Conservation (phyloP, 352 stramenopile genomes). For the Globisporangium alternatum region DNA sequence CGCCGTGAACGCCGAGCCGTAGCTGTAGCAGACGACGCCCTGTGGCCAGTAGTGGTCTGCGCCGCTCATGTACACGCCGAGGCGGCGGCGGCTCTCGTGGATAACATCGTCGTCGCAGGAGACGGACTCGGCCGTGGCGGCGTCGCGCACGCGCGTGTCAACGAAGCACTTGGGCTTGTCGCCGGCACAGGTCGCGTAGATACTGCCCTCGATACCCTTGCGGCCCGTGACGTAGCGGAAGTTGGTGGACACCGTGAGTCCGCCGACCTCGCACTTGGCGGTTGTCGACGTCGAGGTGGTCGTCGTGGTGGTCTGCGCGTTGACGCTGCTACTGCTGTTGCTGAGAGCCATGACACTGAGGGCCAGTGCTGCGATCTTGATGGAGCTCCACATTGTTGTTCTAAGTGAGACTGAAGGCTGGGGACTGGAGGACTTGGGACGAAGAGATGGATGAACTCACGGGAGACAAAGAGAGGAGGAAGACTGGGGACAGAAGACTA, state of each 20-base stretch:
- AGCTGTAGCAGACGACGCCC: constrained; percentile 38
- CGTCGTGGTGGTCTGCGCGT: constrained; percentile 11
- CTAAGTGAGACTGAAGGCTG: neutral
- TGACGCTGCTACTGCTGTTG: neutral
- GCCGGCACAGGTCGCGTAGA: constrained; percentile 39
- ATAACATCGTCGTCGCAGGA: constrained; percentile 32
- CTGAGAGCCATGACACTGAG: constrained; percentile 3
- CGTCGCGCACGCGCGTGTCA: constrained; percentile 35
- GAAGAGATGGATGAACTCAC: constrained; percentile 2
- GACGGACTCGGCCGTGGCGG: constrained; percentile 20
- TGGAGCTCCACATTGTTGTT: constrained; percentile 15
- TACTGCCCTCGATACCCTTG: constrained; percentile 30
- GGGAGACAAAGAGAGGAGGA: constrained; percentile 7
- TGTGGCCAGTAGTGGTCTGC: constrained; percentile 33
- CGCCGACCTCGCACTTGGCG: constrained; percentile 19
- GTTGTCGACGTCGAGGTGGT: constrained; percentile 12
- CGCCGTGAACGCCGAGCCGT: constrained; percentile 24
- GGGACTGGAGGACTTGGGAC: neutral
- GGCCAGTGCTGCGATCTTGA: constrained; percentile 8
- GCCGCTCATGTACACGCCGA: constrained; percentile 35
- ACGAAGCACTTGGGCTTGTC: constrained; percentile 27
- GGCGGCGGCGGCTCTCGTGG: constrained; percentile 32
- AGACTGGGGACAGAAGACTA: neutral
- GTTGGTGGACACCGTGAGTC: constrained; percentile 15
- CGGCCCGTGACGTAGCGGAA: constrained; percentile 36